A percentile compares a stretch with the other conserved stretches of the same genome.
phyloP scores from a whole-genome alignment of 2,329 filamentous ascomycete genomes.

The Aspergillus awamori region DNA sequence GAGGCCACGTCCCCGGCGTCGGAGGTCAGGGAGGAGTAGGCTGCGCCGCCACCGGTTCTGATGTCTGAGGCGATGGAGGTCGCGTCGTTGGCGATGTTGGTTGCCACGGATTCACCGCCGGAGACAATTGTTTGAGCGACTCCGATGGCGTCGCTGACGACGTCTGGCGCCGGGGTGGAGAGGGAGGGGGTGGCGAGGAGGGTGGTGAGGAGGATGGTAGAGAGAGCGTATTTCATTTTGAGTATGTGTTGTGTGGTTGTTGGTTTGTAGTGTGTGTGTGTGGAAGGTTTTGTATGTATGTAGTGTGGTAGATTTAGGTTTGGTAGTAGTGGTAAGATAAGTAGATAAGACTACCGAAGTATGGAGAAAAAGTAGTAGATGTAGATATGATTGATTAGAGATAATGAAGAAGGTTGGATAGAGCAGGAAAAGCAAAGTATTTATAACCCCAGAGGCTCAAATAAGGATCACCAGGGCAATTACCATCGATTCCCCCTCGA shows the following conservation, averaged over 20 bases:
- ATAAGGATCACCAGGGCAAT: background rate
- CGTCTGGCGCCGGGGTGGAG: background rate
- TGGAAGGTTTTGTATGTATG: background rate
- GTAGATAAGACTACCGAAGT: background rate
- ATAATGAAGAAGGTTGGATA: background rate
- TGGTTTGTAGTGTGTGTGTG: background rate
- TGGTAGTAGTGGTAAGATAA: background rate
- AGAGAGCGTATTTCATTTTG: background rate
- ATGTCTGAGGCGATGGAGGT: slow-evolving; percentile 11
- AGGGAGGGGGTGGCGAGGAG: background rate
- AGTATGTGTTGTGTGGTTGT: background rate
- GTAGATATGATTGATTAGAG: background rate
- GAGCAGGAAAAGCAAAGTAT: background rate
- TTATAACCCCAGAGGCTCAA: background rate
- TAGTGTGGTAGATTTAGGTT: background rate
- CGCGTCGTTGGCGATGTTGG: background rate
- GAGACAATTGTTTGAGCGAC: slow-evolving; percentile 12
- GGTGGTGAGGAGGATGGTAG: background rate
- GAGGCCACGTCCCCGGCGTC: slow-evolving; percentile 18
- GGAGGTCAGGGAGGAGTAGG: background rate
- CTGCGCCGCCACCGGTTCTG: slow-evolving; percentile 5
- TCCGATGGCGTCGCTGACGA: background rate
- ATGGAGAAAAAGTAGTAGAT: background rate
- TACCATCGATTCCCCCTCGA: background rate
- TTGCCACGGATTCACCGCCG: background rate